Evolutionary conservation across 2,329 filamentous ascomycete species (phyloP).

Genomic region (Xylogone sp.): DNA sequence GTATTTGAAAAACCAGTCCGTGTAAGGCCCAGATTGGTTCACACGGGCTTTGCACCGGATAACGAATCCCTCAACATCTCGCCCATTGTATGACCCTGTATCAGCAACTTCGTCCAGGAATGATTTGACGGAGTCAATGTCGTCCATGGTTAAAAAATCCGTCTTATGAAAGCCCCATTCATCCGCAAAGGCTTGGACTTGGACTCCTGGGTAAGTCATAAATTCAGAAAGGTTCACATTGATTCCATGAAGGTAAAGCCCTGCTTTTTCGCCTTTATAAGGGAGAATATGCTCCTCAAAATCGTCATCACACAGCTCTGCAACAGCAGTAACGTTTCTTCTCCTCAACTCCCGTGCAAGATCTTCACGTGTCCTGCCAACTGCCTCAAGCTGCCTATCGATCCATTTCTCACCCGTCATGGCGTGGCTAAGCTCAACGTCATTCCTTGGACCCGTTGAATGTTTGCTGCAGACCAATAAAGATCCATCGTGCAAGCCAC

Average conservation of each 20-base stretch:
- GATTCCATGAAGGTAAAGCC: constrained; percentile 92
- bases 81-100: constrained; percentile 83
- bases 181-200: constrained; percentile 88
- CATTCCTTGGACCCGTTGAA: constrained; percentile 78
- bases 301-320: constrained; percentile 90
- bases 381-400: constrained; percentile 69
- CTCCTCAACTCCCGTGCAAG: constrained; percentile 70
- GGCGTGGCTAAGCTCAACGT: constrained; percentile 75
- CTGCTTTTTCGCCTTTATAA: constrained; percentile 77
- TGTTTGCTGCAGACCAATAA: constrained; percentile 98
- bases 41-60: constrained; percentile 75
- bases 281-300: constrained; percentile 97
- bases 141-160: constrained; percentile 72
- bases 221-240: constrained; percentile 95
- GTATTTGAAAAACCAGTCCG: constrained; percentile 99
- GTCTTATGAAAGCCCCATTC: constrained; percentile 93
- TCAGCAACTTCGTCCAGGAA: constrained; percentile 86
- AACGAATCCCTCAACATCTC: constrained; percentile 95
- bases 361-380: constrained; percentile 76
- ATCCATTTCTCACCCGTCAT: constrained; percentile 78
- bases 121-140: constrained; percentile 66
- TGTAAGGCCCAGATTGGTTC: constrained; percentile 49
- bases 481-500: constrained; percentile 83
- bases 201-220: constrained; percentile 73
- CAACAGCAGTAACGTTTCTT: constrained; percentile 91